Evolutionary conservation across 805 yeast species (phyloP).

Genomic region (Saccharomycopsis oosterbeekiorum): DNA sequence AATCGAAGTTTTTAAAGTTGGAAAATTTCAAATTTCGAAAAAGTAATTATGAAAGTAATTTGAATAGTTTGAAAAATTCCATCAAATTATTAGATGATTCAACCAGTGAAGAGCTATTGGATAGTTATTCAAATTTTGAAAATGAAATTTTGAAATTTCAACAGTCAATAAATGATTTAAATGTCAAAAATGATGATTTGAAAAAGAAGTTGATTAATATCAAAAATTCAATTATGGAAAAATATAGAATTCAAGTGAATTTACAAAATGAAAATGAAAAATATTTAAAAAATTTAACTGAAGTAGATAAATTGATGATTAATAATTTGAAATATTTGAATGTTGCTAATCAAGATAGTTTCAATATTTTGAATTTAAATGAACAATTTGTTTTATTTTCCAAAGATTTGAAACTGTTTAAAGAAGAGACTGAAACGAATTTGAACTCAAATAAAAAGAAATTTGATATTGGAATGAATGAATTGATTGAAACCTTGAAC

Average conservation of each 20-base stretch:
- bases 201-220: constrained; percentile 8
- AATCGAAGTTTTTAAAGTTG: constrained; percentile 52
- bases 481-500: constrained; percentile 10
- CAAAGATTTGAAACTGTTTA: not conserved
- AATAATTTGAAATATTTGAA: not conserved
- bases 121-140: constrained; percentile 26
- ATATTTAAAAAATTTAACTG: constrained; percentile 19
- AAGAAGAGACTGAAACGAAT: constrained; percentile 1
- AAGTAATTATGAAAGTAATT: constrained; percentile 38
- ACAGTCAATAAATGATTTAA: constrained; percentile 12
- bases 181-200: not conserved
- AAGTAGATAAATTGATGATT: constrained; percentile 8
- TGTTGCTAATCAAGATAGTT: not conserved
- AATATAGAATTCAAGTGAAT: constrained; percentile 35
- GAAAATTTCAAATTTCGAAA: constrained; percentile 46
- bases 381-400: not conserved
- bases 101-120: constrained; percentile 21
- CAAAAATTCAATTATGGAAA: constrained; percentile 16
- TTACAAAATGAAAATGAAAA: constrained; percentile 26
- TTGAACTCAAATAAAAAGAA: not conserved
- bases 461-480: constrained; percentile 8
- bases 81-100: constrained; percentile 38
- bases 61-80: constrained; percentile 38
- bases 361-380: not conserved
- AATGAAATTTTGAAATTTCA: constrained; percentile 18